Evolutionary conservation across 768 basidiomycete species (phyloP).

Genomic region (Naematelia aurantialba): DNA sequence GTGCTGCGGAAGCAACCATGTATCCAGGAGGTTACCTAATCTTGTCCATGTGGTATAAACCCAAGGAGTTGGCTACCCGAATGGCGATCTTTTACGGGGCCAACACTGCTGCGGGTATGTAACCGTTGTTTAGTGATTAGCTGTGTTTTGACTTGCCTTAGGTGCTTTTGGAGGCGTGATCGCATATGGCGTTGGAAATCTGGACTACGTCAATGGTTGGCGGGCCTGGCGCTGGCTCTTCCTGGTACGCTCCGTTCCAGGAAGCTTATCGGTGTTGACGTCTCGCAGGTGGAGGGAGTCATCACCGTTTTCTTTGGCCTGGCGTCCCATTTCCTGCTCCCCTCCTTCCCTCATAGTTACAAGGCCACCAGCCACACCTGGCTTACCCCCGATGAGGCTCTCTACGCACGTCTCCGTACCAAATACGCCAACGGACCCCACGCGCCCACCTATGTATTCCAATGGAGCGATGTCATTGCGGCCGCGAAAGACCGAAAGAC

Average conservation of each 20-base stretch:
- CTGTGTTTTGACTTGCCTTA: not conserved
- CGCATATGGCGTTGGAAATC: conserved; percentile 5
- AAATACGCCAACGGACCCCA: conserved; percentile 2
- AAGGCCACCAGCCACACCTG: not conserved
- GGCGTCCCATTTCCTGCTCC: not conserved
- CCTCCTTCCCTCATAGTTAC: conserved; percentile 1
- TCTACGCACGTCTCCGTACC: conserved; percentile 1
- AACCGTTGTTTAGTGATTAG: too few relatives aligned
- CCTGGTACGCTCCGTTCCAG: not conserved
- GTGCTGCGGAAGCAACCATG: conserved; percentile 4
- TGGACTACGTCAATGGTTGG: not conserved
- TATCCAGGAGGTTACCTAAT: conserved; percentile 5
- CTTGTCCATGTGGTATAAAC: conserved; percentile 7
- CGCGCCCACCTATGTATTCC: not conserved
- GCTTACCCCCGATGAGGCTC: not conserved
- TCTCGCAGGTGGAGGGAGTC: conserved; percentile 3
- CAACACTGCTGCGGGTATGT: not conserved
- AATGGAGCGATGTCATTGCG: not conserved
- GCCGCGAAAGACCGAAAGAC: conserved; percentile 2
- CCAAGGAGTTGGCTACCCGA: conserved; percentile 6
- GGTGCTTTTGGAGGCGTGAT: conserved; percentile 5
- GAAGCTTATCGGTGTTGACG: not conserved
- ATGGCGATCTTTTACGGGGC: conserved; percentile 7
- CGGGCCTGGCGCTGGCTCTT: conserved; percentile 4
- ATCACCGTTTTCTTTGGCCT: conserved; percentile 6